Evolutionary conservation across 805 yeast species (phyloP), one percentile per base, ranked within the genome.

Genomic region (Candida sanyiensis): DNA sequence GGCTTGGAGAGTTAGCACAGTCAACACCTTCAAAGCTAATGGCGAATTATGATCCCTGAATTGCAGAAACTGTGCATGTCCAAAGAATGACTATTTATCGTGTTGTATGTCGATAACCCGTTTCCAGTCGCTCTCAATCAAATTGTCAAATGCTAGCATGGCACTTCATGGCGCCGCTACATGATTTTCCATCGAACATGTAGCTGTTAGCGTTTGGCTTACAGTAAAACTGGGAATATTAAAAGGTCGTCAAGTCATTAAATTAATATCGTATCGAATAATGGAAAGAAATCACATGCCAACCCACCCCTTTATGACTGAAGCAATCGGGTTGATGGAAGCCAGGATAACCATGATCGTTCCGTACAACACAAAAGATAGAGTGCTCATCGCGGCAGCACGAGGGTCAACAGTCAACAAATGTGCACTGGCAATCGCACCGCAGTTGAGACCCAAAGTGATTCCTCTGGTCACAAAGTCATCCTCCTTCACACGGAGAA

Each of bases 341-440:
- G 82, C 74, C 57, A 84, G 46, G 5, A 84, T 66, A 30, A 84
- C 76, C 85, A 84, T 77, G 12, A 77, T 56, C 0, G 88, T 77
- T 6, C 94, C 94, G 54, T 75, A 84, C 16, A 82, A 54, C 16
- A 80, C 77, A 59, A 84, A 84, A 45, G 83, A 71, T 50, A 84
- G 66, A 6, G 82, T 72, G 44, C 86, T 76, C 70, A 84, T 75
- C 3, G 88, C 85, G 2, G 88, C 89, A 12, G 93, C 90, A 48
- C 90, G 65, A 11, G 93, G 83, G 51, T 83, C 88, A 23, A 70
- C 69, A 20, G 73, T 73, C 25, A 84, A 59, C 33, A 84, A 61
- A 57, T 81, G 82, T 0, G 90, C 89, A 3, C 94, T 82, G 4
- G 88, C 85, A 36, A 84, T 81, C 1, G 95, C 94, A 8, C 89